Evolutionary conservation across 257 asterid species (phyloP), one percentile per base, ranked within the genome.

Genomic region (Salvia miltiorrhiza): DNA sequence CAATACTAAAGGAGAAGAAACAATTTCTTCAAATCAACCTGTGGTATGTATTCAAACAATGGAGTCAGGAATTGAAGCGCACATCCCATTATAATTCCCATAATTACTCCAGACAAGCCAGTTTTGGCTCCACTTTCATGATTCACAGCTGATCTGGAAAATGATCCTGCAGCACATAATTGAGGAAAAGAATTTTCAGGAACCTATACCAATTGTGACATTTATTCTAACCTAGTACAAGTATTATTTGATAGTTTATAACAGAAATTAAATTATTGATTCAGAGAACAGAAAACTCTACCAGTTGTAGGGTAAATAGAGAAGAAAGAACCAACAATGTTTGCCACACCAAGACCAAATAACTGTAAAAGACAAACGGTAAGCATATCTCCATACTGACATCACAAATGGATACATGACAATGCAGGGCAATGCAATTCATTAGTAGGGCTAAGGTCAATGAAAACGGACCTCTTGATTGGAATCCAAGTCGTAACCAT

Each of bases 71-170:
- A 90, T 73, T 88, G 86, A 77, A 93, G 97, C 53, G 97, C 95
- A 75, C 97, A 93, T 26, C 83, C 92, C 96, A 93, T 93, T 74
- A 93, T 86, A 60, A 93, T 76, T 69, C 97, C 97, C 99, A 90
- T 93, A 67, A 93, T 72, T 63, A 93, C 49, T 76, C 99, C 99
- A 64, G 99, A 84, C 73, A 93, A 77, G 69, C 99, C 99, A 37
- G 99, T 93, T 84, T 88, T 93, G 73, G 99, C 99, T 81, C 99
- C 99, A 76, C 99, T 87, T 82, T 90, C 99, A 82, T 93, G 91
- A 83, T 93, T 93, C 44, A 93, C 99, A 7, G 99, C 99, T 66
- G 99, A 93, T 82, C 99, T 93, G 47, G 99, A 93, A 81, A 93
- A 93, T 55, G 99, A 93, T 61, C 99, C 99, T 93, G 83, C 70